These are phyloP conservation scores for Paramecium biaurelia DNA, from an alignment of 73 alveolate genomes.

Conservation along the genomic window DNA sequence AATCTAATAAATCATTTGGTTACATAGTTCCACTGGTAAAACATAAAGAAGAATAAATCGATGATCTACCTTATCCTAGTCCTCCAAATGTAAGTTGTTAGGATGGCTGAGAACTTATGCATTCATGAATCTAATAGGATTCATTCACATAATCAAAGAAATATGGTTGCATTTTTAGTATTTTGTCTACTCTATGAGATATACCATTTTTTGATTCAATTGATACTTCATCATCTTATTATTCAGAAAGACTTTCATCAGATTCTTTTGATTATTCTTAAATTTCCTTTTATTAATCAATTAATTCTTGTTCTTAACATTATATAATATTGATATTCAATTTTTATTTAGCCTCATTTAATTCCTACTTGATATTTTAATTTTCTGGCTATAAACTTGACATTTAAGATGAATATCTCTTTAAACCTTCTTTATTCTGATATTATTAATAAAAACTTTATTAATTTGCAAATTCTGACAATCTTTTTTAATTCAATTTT, in stretches of 20 bases:
- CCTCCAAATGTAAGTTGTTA: slow-evolving; percentile 17
- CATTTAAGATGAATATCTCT: not conserved
- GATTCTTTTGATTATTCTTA: not conserved
- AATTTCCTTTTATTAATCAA: not conserved
- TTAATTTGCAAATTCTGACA: not conserved
- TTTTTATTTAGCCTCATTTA: not conserved
- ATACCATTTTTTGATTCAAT: not conserved
- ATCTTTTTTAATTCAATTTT: not conserved
- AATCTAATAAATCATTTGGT: slow-evolving; percentile 18
- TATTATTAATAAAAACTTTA: not conserved
- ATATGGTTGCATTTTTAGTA: not conserved
- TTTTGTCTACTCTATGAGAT: not conserved
- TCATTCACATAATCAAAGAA: not conserved
- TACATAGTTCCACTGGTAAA: slow-evolving; percentile 16
- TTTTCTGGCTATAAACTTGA: not conserved
- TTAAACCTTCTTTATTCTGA: not conserved
- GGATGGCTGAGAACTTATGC: not conserved
- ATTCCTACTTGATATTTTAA: not conserved
- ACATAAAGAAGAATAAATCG: not conserved
- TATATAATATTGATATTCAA: not conserved
- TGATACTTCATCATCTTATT: not conserved
- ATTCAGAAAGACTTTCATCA: not conserved
- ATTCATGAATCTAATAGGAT: not conserved
- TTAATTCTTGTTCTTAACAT: not conserved
- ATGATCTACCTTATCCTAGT: not conserved